Base-by-base conservation (phyloP, 1,284 basidiomycete genomes). In the Puccinia polysora region DNA sequence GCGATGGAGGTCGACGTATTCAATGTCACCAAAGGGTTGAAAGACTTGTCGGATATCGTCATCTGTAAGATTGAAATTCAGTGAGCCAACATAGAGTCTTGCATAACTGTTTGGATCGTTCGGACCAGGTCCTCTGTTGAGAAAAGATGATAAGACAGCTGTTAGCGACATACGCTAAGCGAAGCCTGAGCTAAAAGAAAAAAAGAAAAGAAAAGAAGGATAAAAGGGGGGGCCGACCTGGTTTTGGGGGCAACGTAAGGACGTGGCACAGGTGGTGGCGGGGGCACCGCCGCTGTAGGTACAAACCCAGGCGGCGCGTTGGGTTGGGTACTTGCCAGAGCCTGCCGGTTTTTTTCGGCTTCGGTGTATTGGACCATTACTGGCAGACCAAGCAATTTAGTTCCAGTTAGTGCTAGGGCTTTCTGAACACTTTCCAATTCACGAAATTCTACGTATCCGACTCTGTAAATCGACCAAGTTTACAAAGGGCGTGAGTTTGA, bases 11-110 rank as follows among this genome's bases (percentile, higher is more conserved):
- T 99, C 95, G 79, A 98, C 94, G 82, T 95, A 95, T 81, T 95
- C 94, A 76, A 99, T 85, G 81, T 91, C 89, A 76, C 95, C 95
- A 80, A 98, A 99, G 3, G 95, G 93, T 80, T 95, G 92, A 81
- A 99, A 99, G 76, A 98, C 95, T 84, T 96, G 90, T 81, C 89
- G 90, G 81, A 99, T 89, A 83, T 98, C 94, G 76, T 91, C 89
- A 81, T 94, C 89, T 63, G 90, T 91, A 75, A 99, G 87, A 81
- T 92, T 93, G 84, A 95, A 97, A 81, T 97, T 91, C 58, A 99
- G 83, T 74, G 91, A 95, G 74, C 94, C 92, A 79, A 99, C 91
- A 80, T 96, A 98, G 79, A 99, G 86, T 80, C 94, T 91, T 75
- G 83, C 80, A 73, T 82, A 82, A 30, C 83, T 81, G 73, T 83